A percentile compares a stretch with the other conserved stretches of the same genome.
phyloP scores from a whole-genome alignment of 805 yeast genomes.

The Metschnikowia borealis region DNA sequence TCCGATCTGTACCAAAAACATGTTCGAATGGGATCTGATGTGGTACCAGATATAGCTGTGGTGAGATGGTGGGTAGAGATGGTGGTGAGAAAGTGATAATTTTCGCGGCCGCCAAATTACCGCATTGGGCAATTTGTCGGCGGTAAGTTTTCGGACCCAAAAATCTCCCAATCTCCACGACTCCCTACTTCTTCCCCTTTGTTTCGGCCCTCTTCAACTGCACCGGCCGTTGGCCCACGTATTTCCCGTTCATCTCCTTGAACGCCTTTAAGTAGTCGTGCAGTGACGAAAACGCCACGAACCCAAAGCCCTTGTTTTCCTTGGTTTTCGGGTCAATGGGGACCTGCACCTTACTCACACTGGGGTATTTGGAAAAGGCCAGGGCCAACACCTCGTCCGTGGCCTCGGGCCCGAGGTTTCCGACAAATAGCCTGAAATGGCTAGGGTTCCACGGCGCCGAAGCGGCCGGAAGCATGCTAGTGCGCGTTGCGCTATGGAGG shows the following conservation, averaged over 20 bases:
- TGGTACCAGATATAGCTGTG: background rate
- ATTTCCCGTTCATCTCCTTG: conserved; percentile 73
- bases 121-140: background rate
- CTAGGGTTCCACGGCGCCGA: conserved; percentile 66
- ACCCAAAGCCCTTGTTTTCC: conserved; percentile 66
- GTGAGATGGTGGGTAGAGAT: background rate
- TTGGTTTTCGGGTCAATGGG: conserved; percentile 47
- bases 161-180: too few species aligned
- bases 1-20: too few species aligned
- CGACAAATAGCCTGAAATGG: conserved; percentile 71
- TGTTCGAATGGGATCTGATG: too few species aligned
- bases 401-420: conserved; percentile 68
- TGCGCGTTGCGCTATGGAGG: conserved; percentile 10
- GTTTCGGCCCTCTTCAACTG: conserved; percentile 61
- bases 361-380: conserved; percentile 51
- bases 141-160: background rate
- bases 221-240: conserved; percentile 71
- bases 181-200: background rate
- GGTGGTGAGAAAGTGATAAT: background rate
- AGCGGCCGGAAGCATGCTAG: background rate
- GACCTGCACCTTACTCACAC: conserved; percentile 56
- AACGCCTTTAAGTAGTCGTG: conserved; percentile 69
- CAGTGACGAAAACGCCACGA: conserved; percentile 61
- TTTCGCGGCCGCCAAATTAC: conserved; percentile 1
- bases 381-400: conserved; percentile 50